These are phyloP conservation scores for Cladorrhinum samala DNA, from an alignment of 495 filamentous ascomycete species.

Conservation along the genomic window DNA sequence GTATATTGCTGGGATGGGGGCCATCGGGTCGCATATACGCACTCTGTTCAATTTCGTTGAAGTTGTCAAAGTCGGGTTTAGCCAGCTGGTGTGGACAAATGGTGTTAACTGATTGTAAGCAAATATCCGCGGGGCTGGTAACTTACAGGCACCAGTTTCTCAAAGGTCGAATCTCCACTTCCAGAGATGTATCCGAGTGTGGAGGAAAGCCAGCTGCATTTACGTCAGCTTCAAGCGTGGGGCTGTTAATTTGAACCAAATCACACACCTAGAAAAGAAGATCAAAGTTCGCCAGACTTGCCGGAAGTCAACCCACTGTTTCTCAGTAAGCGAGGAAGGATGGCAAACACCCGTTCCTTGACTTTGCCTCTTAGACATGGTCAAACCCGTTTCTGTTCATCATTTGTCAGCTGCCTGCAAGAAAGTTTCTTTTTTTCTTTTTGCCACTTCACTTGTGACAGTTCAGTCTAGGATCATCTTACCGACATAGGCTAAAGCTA, in stretches of 20 bases:
- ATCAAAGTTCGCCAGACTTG: conserved; percentile 24
- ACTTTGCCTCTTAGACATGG: conserved; percentile 19
- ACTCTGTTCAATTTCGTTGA: conserved; percentile 7
- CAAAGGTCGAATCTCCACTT: conserved; percentile 14
- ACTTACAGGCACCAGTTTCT: conserved; percentile 17
- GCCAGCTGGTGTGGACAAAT: conserved; percentile 10
- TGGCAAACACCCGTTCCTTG: conserved; percentile 3
- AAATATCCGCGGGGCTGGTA: neutral
- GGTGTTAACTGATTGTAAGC: neutral
- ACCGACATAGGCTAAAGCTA: conserved; percentile 27
- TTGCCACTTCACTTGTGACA: neutral
- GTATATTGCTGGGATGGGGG: neutral
- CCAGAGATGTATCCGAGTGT: conserved; percentile 29
- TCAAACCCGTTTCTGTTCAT: conserved; percentile 21
- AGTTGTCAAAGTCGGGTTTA: conserved; percentile 12
- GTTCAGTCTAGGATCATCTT: neutral
- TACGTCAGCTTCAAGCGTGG: neutral
- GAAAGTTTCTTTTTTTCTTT: no score
- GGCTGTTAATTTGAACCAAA: neutral
- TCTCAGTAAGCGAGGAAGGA: neutral
- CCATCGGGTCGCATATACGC: conserved; percentile 11
- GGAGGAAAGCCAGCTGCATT: conserved; percentile 27
- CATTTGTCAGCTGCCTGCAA: neutral
- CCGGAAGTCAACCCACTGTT: conserved; percentile 20
- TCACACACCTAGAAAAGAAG: conserved; percentile 21